A percentile compares a stretch with the other conserved stretches of the same genome.
Evolutionary conservation across 2,329 filamentous ascomycete species (phyloP).

Genomic region (Exophiala lecanii-corni): DNA sequence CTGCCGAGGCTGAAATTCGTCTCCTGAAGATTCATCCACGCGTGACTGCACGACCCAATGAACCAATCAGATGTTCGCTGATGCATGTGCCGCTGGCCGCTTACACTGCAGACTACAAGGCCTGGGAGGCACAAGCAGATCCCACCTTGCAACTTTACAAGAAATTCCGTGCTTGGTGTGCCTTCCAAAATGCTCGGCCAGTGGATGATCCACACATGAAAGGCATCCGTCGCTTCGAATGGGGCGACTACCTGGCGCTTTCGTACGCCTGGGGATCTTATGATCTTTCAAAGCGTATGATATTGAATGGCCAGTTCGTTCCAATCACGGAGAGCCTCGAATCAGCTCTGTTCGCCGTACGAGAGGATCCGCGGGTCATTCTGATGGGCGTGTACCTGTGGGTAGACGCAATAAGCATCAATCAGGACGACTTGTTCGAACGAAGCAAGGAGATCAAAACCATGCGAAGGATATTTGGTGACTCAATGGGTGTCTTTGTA

Average conservation of each 20-base stretch:
- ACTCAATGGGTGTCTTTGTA: not conserved
- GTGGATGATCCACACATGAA: not conserved
- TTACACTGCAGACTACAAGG: not conserved
- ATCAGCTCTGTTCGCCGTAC: not conserved
- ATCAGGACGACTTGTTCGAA: conserved; percentile 18
- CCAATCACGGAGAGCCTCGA: not conserved
- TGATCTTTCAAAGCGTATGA: not conserved
- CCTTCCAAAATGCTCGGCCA: not conserved
- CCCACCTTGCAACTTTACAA: not conserved
- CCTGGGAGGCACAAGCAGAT: not conserved
- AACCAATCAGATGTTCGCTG: not conserved
- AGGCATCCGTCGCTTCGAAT: not conserved
- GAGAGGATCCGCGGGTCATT: not conserved
- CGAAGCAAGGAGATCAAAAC: conserved; percentile 8
- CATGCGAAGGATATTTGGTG: conserved; percentile 15
- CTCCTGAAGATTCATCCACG: not conserved
- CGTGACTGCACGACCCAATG: not conserved
- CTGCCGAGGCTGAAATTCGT: not conserved
- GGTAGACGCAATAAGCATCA: conserved; percentile 20
- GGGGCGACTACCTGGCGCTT: conserved; percentile 5
- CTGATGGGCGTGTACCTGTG: conserved; percentile 5
- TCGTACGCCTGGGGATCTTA: conserved; percentile 2
- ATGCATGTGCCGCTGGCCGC: not conserved
- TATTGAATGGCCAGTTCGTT: not conserved
- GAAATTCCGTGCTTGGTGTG: not conserved